These are phyloP conservation scores for Candolleomyces aberdarensis DNA, from an alignment of 768 basidiomycete species.

Conservation along the genomic window DNA sequence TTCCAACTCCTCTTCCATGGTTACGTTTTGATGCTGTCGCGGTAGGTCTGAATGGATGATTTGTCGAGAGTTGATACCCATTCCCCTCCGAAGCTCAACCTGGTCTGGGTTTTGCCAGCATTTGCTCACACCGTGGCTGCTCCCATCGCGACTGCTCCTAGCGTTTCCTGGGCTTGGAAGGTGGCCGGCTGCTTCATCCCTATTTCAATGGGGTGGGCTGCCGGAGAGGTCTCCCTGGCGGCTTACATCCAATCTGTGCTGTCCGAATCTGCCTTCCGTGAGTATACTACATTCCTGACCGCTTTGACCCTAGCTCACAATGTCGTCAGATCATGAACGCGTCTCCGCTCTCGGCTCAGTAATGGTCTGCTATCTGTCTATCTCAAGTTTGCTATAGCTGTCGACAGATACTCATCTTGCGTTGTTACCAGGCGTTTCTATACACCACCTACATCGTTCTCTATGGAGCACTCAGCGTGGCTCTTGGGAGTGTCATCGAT, in stretches of 20 bases:
- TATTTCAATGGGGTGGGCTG: conserved; percentile 34
- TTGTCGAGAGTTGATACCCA: not conserved
- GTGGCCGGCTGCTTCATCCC: conserved; percentile 29
- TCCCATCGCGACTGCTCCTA: too few relatives aligned
- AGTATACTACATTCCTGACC: not conserved
- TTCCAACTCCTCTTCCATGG: conserved; percentile 31
- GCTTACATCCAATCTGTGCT: conserved; percentile 30
- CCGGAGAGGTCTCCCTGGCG: conserved; percentile 32
- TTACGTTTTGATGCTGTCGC: conserved; percentile 26
- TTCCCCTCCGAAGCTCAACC: conserved; percentile 18
- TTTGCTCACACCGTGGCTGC: conserved; percentile 16
- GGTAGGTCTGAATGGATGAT: conserved; percentile 9
- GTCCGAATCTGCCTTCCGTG: conserved; percentile 23
- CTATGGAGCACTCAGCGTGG: conserved; percentile 12
- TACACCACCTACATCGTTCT: conserved; percentile 33
- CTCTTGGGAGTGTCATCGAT: conserved; percentile 31
- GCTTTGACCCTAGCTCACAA: not conserved
- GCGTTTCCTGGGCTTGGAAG: conserved; percentile 30
- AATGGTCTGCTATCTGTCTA: conserved; percentile 11
- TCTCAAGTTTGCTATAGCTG: too few relatives aligned
- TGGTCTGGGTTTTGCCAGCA: conserved; percentile 28
- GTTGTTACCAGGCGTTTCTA: conserved; percentile 20
- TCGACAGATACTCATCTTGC: not conserved
- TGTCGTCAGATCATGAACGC: conserved; percentile 18
- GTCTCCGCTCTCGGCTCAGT: conserved; percentile 30